phyloP scores from a whole-genome alignment of 2,329 filamentous ascomycete genomes.

The Furcasterigmium sp. region DNA sequence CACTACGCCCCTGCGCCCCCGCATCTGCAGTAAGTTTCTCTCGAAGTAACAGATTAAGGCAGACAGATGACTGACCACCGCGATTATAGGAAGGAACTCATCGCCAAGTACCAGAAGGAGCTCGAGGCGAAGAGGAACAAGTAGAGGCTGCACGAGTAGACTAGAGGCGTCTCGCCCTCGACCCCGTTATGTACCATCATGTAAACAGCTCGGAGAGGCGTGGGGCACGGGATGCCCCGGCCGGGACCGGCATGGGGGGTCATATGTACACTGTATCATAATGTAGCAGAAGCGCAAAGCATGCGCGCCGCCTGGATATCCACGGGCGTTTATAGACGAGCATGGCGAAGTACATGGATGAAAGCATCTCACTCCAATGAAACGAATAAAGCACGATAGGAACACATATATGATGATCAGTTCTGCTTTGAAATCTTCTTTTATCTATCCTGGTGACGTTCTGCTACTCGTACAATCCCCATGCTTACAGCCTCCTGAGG shows the following conservation, averaged over 20 bases:
- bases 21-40: constrained; percentile 72
- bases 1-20: constrained; percentile 85
- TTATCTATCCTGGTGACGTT: not conserved
- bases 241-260: not conserved
- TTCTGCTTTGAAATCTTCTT: not conserved
- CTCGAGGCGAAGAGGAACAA: constrained; percentile 52
- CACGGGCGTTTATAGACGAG: not conserved
- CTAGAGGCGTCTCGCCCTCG: not conserved
- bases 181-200: not conserved
- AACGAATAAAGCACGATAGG: not conserved
- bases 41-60: not conserved
- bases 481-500: constrained; percentile 71
- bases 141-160: constrained; percentile 21
- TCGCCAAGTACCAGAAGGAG: constrained; percentile 55
- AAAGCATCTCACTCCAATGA: not conserved
- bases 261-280: not conserved
- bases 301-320: not conserved
- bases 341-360: not conserved
- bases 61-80: constrained; percentile 17
- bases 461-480: not conserved
- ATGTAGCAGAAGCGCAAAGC: not conserved
- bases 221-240: not conserved
- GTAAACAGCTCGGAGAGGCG: not conserved
- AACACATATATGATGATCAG: not conserved
- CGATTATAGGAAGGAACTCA: constrained; percentile 47